Conservation (phyloP, 768 basidiomycete species). For the Panaeolus cyanescens region DNA sequence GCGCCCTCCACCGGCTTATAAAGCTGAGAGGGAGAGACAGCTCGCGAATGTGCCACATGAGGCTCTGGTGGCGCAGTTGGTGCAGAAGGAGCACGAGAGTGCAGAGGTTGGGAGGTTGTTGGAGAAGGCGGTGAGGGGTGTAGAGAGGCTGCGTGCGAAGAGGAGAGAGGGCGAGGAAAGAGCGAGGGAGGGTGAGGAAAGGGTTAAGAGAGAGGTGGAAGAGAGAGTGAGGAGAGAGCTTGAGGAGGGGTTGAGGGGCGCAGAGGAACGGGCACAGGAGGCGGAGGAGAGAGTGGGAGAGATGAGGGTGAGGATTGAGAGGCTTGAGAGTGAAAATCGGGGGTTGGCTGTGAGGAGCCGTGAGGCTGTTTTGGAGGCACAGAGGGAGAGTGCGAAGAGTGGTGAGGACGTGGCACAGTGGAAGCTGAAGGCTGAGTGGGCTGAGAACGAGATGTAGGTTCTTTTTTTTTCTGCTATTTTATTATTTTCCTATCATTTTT, state of each 20-base stretch:
- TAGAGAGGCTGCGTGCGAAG: conserved; percentile 20
- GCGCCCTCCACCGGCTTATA: conserved; percentile 12
- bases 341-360: conserved; percentile 24
- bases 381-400: conserved; percentile 24
- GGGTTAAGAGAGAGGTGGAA: background rate
- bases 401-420: conserved; percentile 27
- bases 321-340: conserved; percentile 23
- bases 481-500: background rate
- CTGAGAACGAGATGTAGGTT: conserved; percentile 29
- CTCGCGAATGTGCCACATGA: conserved; percentile 25
- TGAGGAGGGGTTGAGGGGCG: conserved; percentile 15
- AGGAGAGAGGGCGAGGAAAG: conserved; percentile 15
- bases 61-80: conserved; percentile 24
- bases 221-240: conserved; percentile 5
- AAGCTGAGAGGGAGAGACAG: conserved; percentile 24
- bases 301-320: background rate
- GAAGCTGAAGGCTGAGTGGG: conserved; percentile 25
- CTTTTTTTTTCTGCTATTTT: background rate
- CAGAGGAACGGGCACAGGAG: conserved; percentile 24
- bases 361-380: conserved; percentile 26
- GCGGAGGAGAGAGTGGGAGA: conserved; percentile 16
- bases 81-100: conserved; percentile 27
- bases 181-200: conserved; percentile 8
- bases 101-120: conserved; percentile 29
- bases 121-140: conserved; percentile 24